Base-by-base conservation (phyloP, 305 asterid species). In the Caryopteris hybrid region DNA sequence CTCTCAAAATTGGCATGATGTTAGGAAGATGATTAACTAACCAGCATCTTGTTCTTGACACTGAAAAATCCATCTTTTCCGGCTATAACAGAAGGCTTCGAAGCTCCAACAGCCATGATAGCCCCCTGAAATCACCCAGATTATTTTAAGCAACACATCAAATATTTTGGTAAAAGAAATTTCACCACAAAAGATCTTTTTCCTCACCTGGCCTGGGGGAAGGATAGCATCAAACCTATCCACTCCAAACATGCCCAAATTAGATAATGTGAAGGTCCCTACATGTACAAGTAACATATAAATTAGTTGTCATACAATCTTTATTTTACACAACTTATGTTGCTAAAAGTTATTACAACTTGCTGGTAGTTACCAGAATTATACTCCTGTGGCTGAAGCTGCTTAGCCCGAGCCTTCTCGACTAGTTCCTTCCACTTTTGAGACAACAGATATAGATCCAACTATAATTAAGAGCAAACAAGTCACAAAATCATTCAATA, bases 51-150 rank as follows among this genome's bases (percentile, higher is more conserved):
- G 59, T 85, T 82, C 72, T 87, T 84, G 1, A 87, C 85, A 38
- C 81, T 80, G 80, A 90, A 85, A 62, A 79, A 88, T 66, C 95
- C 96, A 55, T 90, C 91, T 77, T 79, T 74, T 64, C 77, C 86
- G 18, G 95, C 82, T 18, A 78, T 66, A 76, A 86, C 90, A 45
- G 80, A 77, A 52, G 98, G 98, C 70, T 91, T 91, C 51, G 99
- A 94, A 46, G 97, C 96, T 46, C 99, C 99, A 65, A 87, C 99
- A 54, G 98, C 99, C 99, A 94, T 91, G 42, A 94, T 91, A 63
- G 99, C 97, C 25, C 99, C 99, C 98, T 94, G 75, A 71, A 67
- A 80, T 66, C 29, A 63, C 56, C 22, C 61, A 70, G 20, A 68
- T 38, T 47, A 64, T 48, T n/a, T 70, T 14, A 22, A 78, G 55